Conservation (phyloP, 2,329 filamentous ascomycete genomes). For the Apiospora sp. region DNA sequence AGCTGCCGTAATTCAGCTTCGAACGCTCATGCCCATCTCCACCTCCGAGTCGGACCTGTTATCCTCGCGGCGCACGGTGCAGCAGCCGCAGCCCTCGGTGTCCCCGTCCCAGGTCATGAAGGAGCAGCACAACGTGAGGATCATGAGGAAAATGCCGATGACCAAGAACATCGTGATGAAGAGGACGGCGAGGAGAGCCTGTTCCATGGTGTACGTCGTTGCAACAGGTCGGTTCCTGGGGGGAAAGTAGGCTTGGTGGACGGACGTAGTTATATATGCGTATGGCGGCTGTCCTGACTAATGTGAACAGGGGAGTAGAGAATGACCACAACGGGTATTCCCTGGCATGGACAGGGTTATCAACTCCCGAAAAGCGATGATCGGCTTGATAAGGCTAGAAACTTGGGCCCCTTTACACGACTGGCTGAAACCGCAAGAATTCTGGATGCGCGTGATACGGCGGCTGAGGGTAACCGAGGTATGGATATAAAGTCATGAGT, state of each 20-base stretch:
- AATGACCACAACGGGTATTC: too few relatives aligned
- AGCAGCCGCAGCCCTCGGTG: conserved; percentile 6
- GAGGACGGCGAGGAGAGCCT: background rate
- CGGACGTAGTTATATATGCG: too few relatives aligned
- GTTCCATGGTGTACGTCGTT: background rate
- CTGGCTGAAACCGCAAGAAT: background rate
- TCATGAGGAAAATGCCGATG: conserved; percentile 18
- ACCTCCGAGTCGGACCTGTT: conserved; percentile 11
- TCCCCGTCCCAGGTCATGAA: conserved; percentile 21
- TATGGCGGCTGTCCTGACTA: too few relatives aligned
- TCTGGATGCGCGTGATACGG: too few relatives aligned
- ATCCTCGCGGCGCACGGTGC: conserved; percentile 1
- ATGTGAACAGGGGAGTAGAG: too few relatives aligned
- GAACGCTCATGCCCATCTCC: conserved; percentile 7
- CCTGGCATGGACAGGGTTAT: background rate
- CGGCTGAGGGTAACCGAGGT: background rate
- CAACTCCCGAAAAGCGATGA: too few relatives aligned
- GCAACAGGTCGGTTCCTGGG: too few relatives aligned
- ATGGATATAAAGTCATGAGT: background rate
- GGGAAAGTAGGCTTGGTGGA: too few relatives aligned
- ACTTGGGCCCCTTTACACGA: background rate
- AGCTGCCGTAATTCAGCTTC: background rate
- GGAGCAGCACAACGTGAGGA: conserved; percentile 1
- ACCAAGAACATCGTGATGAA: conserved; percentile 7
- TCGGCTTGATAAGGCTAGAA: too few relatives aligned